Percentiles rank a stretch among this genome's conserved stretches.
Conservation (phyloP, 306 rosid species). For the Vicia villosa region DNA sequence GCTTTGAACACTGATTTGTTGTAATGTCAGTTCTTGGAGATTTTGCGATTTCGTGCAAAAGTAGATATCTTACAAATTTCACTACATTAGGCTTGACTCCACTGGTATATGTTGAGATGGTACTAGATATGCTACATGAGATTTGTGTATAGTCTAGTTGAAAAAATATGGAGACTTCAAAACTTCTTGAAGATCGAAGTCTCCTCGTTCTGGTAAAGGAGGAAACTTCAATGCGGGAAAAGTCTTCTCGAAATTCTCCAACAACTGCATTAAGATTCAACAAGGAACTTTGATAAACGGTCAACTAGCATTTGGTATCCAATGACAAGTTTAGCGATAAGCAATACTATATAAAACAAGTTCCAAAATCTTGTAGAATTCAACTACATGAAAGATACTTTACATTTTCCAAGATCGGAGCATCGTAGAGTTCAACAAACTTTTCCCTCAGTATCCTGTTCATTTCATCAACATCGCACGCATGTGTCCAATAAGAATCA, state of each 20-base stretch:
- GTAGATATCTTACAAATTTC: conserved; percentile 28
- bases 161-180: conserved; percentile 76
- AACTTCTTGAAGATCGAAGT: conserved; percentile 78
- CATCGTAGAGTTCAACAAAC: conserved; percentile 86
- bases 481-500: conserved; percentile 99
- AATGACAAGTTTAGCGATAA: background rate
- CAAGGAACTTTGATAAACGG: conserved; percentile 18
- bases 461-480: conserved; percentile 88
- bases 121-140: conserved; percentile 30
- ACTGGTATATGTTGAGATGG: conserved; percentile 21
- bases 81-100: conserved; percentile 37
- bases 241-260: conserved; percentile 67
- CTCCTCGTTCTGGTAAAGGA: conserved; percentile 81
- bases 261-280: conserved; percentile 54
- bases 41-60: conserved; percentile 32
- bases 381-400: conserved; percentile 30
- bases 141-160: conserved; percentile 54
- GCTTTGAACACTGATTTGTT: conserved; percentile 28
- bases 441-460: conserved; percentile 82
- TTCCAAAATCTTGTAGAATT: too few species aligned
- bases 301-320: conserved; percentile 15
- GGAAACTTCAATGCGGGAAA: conserved; percentile 73
- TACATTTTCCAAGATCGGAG: conserved; percentile 87
- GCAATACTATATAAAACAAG: background rate
- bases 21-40: conserved; percentile 15